Evolutionary conservation across 1,284 basidiomycete species (phyloP).

Genomic region (Cutaneotrichosporon spelunceum): DNA sequence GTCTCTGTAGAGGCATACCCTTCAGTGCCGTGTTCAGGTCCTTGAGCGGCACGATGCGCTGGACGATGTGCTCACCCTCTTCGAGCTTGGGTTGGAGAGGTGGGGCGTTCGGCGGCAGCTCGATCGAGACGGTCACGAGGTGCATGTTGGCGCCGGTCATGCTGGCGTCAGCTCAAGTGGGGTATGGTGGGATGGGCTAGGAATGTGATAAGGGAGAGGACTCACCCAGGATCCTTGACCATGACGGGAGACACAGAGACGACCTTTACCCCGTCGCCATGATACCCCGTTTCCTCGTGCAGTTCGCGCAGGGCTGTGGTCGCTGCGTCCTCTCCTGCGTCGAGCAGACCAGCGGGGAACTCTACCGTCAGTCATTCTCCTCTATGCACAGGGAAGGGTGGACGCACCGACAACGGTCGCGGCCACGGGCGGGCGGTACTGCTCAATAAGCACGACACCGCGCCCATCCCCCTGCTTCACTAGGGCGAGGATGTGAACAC

Average conservation of each 20-base stretch:
- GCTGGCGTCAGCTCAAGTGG: constrained; percentile 31
- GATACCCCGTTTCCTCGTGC: constrained; percentile 84
- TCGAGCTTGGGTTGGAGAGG: constrained; percentile 50
- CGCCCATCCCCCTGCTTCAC: constrained; percentile 62
- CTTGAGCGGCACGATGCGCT: constrained; percentile 64
- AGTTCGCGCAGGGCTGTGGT: constrained; percentile 74
- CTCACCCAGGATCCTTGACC: constrained; percentile 65
- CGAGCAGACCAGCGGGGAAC: constrained; percentile 80
- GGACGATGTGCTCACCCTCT: constrained; percentile 74
- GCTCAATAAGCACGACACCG: constrained; percentile 80
- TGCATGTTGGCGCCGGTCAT: constrained; percentile 55
- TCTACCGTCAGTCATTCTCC: constrained; percentile 55
- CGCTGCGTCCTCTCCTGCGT: constrained; percentile 72
- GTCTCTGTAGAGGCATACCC: constrained; percentile 56
- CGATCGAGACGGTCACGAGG: constrained; percentile 53
- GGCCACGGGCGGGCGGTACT: constrained; percentile 77
- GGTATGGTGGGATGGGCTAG: too few relatives aligned
- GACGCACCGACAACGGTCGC: constrained; percentile 66
- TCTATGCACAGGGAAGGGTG: too few relatives aligned
- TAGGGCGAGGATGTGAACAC: constrained; percentile 81
- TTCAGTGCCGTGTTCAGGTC: constrained; percentile 63
- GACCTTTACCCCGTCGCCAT: constrained; percentile 52
- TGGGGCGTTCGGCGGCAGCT: constrained; percentile 48
- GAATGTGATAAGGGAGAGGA: constrained; percentile 8
- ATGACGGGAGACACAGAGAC: constrained; percentile 66